Percentiles rank a stretch among this genome's conserved stretches.
These are phyloP conservation scores for Aleurites moluccanus DNA, from an alignment of 441 rosid genomes.

Conservation along the genomic window DNA sequence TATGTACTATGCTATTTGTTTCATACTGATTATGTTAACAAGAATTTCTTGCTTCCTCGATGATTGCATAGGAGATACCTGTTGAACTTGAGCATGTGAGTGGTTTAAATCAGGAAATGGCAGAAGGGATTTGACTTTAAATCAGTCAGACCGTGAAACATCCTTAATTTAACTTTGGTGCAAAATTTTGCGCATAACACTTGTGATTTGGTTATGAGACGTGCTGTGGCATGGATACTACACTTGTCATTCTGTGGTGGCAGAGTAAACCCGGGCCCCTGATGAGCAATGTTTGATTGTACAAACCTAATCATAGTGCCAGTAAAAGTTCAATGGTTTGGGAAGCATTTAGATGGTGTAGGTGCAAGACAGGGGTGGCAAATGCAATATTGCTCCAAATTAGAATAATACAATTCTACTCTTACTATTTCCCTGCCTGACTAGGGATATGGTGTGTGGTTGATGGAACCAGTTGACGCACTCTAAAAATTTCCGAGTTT, in stretches of 20 bases:
- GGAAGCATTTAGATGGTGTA: not conserved
- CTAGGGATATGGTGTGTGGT: not conserved
- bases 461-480: not conserved
- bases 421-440: not conserved
- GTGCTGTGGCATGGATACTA: not conserved
- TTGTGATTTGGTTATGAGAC: not conserved
- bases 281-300: not conserved
- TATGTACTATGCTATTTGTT: not conserved
- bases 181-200: not conserved
- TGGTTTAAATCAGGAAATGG: conserved; percentile 1
- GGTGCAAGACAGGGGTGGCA: not conserved
- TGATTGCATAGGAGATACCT: conserved; percentile 4
- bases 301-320: not conserved
- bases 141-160: not conserved
- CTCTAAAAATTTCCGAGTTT: not conserved
- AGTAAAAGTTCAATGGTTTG: not conserved
- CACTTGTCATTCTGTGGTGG: not conserved
- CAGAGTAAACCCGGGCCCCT: not conserved
- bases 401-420: not conserved
- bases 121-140: conserved; percentile 1
- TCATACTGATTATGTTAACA: not conserved
- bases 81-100: not conserved
- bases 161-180: not conserved
- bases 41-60: not conserved
- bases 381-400: not conserved